A percentile compares a stretch with the other conserved stretches of the same genome.
phyloP scores from a whole-genome alignment of 192 early-diverging fungal species.

The Rhizophlyctis rosea region DNA sequence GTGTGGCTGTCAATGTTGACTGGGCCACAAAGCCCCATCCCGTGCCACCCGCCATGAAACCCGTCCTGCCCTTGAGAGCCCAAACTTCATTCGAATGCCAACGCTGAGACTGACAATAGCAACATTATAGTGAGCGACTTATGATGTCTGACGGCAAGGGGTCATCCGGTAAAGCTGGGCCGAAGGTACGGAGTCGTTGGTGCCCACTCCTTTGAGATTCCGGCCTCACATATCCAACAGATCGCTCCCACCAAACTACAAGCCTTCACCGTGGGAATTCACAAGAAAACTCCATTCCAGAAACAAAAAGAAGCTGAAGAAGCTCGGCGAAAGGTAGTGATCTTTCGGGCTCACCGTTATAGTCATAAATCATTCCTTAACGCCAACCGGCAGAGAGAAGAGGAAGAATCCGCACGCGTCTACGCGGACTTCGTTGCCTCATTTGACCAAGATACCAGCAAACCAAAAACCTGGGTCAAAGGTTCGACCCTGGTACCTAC shows the following conservation, averaged over 20 bases:
- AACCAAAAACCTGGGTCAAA: constrained; percentile 44
- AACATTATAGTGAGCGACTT: too few species aligned
- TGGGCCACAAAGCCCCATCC: too few species aligned
- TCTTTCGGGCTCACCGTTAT: not conserved
- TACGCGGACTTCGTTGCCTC: constrained; percentile 80
- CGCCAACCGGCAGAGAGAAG: constrained; percentile 46
- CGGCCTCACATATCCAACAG: too few species aligned
- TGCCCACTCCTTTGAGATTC: too few species aligned
- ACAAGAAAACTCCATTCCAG: constrained; percentile 73
- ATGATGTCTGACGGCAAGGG: too few species aligned
- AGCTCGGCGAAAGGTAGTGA: constrained; percentile 63
- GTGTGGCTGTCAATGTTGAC: too few species aligned
- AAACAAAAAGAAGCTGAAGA: constrained; percentile 73
- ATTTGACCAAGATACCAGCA: constrained; percentile 57
- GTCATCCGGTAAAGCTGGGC: too few species aligned
- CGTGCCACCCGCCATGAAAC: too few species aligned
- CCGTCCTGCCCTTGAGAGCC: too few species aligned
- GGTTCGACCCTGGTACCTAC: constrained; percentile 31
- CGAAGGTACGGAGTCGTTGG: too few species aligned
- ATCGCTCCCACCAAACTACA: constrained; percentile 63
- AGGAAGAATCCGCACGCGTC: constrained; percentile 73
- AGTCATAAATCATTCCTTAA: not conserved
- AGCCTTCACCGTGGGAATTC: constrained; percentile 63
- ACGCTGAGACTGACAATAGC: too few species aligned
- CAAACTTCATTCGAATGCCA: too few species aligned